These are phyloP conservation scores for Hanseniaspora guilliermondii DNA, from an alignment of 805 yeast genomes.

Conservation along the genomic window DNA sequence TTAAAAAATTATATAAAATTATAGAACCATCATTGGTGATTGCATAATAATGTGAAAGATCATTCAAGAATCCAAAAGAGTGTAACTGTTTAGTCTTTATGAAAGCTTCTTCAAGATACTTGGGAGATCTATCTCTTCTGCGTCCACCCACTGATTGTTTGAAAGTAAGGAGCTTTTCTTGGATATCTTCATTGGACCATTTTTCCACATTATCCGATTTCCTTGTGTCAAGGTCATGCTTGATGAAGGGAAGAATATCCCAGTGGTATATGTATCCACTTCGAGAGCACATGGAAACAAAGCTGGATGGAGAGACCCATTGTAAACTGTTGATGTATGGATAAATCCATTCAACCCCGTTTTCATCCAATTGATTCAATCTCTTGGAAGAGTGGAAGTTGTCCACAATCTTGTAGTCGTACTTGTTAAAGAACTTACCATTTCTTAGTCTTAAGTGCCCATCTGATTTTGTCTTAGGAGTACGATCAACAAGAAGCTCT, in stretches of 20 bases:
- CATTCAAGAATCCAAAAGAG: not conserved
- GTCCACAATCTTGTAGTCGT: slow-evolving; percentile 1
- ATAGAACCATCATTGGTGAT: slow-evolving; percentile 1
- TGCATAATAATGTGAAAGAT: not conserved
- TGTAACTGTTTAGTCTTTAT: not conserved
- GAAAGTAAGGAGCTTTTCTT: not conserved
- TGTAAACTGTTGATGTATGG: slow-evolving; percentile 1
- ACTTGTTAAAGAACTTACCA: not conserved
- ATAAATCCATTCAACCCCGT: slow-evolving; percentile 12
- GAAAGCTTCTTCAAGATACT: slow-evolving; percentile 1
- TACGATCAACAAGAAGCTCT: slow-evolving; percentile 4
- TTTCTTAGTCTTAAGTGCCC: not conserved
- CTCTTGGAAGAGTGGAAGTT: slow-evolving; percentile 7
- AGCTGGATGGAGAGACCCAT: not conserved
- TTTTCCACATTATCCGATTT: not conserved
- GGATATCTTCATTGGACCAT: not conserved
- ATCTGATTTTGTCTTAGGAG: not conserved
- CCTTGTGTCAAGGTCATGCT: not conserved
- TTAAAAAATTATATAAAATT: not conserved
- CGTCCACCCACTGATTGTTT: slow-evolving; percentile 10
- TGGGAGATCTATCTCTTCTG: slow-evolving; percentile 11
- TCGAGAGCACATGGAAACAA: slow-evolving; percentile 5
- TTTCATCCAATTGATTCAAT: slow-evolving; percentile 5
- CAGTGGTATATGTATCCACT: slow-evolving; percentile 11
- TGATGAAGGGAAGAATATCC: not conserved